These are phyloP conservation scores for Nigrospora osmanthi DNA, from an alignment of 2,329 filamentous ascomycete species.

Conservation along the genomic window DNA sequence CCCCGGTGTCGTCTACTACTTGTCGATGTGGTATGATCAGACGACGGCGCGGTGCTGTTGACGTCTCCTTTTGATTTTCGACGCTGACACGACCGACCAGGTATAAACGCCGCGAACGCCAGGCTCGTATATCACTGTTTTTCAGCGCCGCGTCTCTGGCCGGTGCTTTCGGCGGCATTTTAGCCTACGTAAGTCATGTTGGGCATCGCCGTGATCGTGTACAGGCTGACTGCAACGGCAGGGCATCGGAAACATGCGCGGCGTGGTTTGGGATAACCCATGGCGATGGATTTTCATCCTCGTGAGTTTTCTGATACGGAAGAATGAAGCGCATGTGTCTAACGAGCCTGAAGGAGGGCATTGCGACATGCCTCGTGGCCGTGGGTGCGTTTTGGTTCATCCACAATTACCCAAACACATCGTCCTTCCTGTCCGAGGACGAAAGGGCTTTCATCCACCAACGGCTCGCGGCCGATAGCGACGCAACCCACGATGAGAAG, in stretches of 20 bases:
- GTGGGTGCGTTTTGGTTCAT: constrained; percentile 41
- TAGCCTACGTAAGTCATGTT: constrained; percentile 8
- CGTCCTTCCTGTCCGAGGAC: constrained; percentile 36
- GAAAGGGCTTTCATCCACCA: constrained; percentile 35
- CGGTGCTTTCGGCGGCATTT: constrained; percentile 38
- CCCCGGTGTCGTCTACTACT: constrained; percentile 52
- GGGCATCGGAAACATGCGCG: no score
- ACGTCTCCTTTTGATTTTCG: neutral
- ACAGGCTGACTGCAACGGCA: no score
- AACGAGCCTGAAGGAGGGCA: no score
- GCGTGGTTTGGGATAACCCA: constrained; percentile 11
- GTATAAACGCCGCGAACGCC: constrained; percentile 47
- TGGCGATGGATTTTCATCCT: constrained; percentile 80
- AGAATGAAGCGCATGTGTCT: no score
- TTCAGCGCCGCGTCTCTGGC: constrained; percentile 40
- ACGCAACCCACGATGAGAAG: constrained; percentile 59
- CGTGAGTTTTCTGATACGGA: constrained; percentile 36
- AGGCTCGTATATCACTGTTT: constrained; percentile 6
- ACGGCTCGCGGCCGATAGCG: constrained; percentile 40
- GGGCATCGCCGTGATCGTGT: no score
- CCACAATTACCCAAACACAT: constrained; percentile 48
- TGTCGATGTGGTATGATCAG: neutral
- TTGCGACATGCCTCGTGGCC: constrained; percentile 37
- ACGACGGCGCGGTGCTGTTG: neutral
- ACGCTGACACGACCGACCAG: constrained; percentile 7